A percentile compares a stretch with the other conserved stretches of the same genome.
Conservation (phyloP, 345 rosid species). For the Melastoma malabathricum region DNA sequence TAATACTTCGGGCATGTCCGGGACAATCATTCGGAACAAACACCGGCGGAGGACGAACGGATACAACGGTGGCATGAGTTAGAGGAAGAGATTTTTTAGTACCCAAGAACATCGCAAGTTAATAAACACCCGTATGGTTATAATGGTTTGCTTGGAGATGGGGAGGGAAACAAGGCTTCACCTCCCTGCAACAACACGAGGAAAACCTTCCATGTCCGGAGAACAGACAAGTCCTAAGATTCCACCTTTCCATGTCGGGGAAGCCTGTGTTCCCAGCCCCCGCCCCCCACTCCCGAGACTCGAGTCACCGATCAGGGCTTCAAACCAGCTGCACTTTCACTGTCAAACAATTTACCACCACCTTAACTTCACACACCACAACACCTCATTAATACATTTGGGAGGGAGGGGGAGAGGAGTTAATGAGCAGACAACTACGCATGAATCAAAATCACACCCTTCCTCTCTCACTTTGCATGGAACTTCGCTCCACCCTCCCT, state of each 20-base stretch:
- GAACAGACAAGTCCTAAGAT: slow-evolving; percentile 65
- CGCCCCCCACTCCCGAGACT: slow-evolving; percentile 54
- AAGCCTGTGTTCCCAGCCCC: no score
- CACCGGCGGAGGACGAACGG: no score
- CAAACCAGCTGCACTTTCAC: slow-evolving; percentile 44
- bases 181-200: background rate
- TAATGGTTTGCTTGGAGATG: no score
- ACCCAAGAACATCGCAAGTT: no score
- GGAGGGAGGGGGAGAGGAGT: slow-evolving; percentile 12
- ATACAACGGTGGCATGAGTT: no score
- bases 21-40: no score
- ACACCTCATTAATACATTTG: no score
- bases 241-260: slow-evolving; percentile 47
- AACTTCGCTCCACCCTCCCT: slow-evolving; percentile 18
- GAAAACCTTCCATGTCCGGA: background rate
- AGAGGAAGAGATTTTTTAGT: no score
- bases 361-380: no score
- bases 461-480: slow-evolving; percentile 23
- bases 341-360: slow-evolving; percentile 17
- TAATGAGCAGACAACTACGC: slow-evolving; percentile 54
- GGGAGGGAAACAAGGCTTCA: background rate
- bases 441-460: slow-evolving; percentile 47
- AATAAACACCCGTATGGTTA: no score
- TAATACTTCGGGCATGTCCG: no score
- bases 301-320: slow-evolving; percentile 29